These are phyloP conservation scores for Tolypocladium tundrense DNA, from an alignment of 2,329 filamentous ascomycete species.

Conservation along the genomic window DNA sequence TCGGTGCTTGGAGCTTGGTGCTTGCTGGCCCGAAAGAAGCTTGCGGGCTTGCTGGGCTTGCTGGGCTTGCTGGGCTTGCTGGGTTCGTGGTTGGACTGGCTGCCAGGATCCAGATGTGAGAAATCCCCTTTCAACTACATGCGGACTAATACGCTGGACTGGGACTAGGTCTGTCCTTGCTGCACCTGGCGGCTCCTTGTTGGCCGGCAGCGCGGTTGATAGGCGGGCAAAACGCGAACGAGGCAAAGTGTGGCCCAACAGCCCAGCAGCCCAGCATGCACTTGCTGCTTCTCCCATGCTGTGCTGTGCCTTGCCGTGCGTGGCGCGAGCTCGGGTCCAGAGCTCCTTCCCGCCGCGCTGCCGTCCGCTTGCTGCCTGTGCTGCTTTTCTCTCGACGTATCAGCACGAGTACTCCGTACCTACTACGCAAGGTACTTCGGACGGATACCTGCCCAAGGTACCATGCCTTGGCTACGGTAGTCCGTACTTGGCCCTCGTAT, in stretches of 20 bases:
- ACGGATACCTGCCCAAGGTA: neutral
- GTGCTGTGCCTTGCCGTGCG: neutral
- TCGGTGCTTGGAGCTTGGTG: neutral
- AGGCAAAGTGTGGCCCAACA: neutral
- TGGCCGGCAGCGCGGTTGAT: neutral
- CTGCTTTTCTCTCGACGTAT: neutral
- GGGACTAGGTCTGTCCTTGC: neutral
- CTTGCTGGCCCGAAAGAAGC: neutral
- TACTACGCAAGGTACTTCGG: too few relatives aligned
- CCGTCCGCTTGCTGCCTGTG: neutral
- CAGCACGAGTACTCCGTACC: neutral
- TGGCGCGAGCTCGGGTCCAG: neutral
- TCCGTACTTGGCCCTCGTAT: neutral
- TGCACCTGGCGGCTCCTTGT: neutral
- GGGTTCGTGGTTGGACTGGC: neutral
- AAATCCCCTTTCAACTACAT: neutral
- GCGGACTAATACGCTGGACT: neutral
- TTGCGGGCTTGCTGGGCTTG: neutral
- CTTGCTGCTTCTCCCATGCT: neutral
- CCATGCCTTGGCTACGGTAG: neutral
- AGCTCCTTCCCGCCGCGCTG: neutral
- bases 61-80: neutral
- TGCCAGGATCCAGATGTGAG: neutral
- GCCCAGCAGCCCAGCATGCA: neutral
- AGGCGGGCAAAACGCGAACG: neutral